These are phyloP conservation scores for Magnolia officinalis DNA, from an alignment of 164 flowering plant species.

Conservation along the genomic window DNA sequence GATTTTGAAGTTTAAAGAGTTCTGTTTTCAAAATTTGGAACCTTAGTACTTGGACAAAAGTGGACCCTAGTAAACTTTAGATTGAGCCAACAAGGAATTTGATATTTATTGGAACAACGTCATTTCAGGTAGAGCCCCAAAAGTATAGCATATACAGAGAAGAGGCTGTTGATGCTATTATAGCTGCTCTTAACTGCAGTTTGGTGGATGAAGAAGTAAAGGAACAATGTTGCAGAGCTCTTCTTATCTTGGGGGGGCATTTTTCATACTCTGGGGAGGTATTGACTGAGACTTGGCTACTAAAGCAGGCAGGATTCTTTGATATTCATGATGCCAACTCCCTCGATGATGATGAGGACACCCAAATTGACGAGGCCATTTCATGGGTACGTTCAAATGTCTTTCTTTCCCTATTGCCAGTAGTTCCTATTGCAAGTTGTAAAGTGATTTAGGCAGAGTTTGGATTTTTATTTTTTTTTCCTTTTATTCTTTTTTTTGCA, in stretches of 20 bases:
- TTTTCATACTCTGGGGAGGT: constrained; percentile 46
- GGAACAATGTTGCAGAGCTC: constrained; percentile 51
- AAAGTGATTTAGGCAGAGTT: too few relatives aligned
- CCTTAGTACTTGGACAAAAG: neutral
- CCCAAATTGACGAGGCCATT: constrained; percentile 17
- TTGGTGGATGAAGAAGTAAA: constrained; percentile 41
- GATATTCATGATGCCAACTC: constrained; percentile 19
- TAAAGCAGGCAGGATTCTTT: constrained; percentile 41
- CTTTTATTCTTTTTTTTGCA: neutral
- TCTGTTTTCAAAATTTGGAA: neutral
- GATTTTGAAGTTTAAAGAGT: neutral
- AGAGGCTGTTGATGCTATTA: constrained; percentile 66
- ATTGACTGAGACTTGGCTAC: constrained; percentile 41
- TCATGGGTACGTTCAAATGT: constrained; percentile 24
- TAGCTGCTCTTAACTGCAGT: constrained; percentile 45
- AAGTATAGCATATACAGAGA: constrained; percentile 47
- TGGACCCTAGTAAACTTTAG: neutral
- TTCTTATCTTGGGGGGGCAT: constrained; percentile 50
- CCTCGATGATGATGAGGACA: constrained; percentile 18
- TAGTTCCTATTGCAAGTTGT: too few relatives aligned
- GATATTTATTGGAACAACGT: neutral
- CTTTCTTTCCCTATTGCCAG: neutral
- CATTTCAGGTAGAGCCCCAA: constrained; percentile 44
- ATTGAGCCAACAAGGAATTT: neutral
- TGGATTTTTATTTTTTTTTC: neutral